Percentiles rank a stretch among this genome's conserved stretches.
These are phyloP conservation scores for sunflower (Helianthus annuus) DNA, from an alignment of 129 eudicot genomes.

Conservation along the genomic window HanXRQr2.0-SUNRISE NC_035439.2:21112641-21113140, in stretches of 20 bases:
- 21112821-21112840: constrained; percentile 62
- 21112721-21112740: constrained; percentile 27
- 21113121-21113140: constrained; percentile 25
- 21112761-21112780: constrained; percentile 8
- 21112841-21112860: constrained; percentile 40
- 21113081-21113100: constrained; percentile 15
- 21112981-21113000: constrained; percentile 31
- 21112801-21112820: constrained; percentile 43
- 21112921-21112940: constrained; percentile 20
- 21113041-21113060: constrained; percentile 51
- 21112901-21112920: constrained; percentile 27
- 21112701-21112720: constrained; percentile 28
- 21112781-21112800: not conserved
- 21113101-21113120: constrained; percentile 16
- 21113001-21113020: constrained; percentile 54
- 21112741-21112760: constrained; percentile 23
- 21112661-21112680: constrained; percentile 27
- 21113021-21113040: constrained; percentile 56
- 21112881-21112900: constrained; percentile 38
- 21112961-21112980: constrained; percentile 45
- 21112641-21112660: constrained; percentile 41
- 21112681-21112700: constrained; percentile 25
- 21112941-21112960: constrained; percentile 29
- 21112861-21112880: constrained; percentile 53
- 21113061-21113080: constrained; percentile 27